A percentile compares a stretch with the other conserved stretches of the same genome.
phyloP scores from a whole-genome alignment of 1,284 basidiomycete species.

The Wolfiporia cocos region DNA sequence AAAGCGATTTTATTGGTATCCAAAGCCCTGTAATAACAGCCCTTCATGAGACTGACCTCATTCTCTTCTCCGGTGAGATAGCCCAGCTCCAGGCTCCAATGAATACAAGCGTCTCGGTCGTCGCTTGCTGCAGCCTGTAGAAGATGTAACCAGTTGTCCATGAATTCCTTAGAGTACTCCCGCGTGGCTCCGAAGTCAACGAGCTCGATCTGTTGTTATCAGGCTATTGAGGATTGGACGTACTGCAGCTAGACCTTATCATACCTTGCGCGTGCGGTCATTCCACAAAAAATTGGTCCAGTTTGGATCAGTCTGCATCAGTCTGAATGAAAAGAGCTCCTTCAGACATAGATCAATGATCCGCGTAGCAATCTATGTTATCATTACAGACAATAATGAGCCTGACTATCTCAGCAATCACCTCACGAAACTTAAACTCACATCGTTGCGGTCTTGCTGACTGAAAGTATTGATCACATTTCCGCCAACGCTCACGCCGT shows the following conservation, averaged over 20 bases:
- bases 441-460: constrained; percentile 73
- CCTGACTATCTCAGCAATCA: not conserved
- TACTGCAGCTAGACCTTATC: too few species aligned
- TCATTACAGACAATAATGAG: not conserved
- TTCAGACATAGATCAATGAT: constrained; percentile 85
- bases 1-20: not conserved
- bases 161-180: constrained; percentile 82
- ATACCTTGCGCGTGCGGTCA: constrained; percentile 45
- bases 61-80: constrained; percentile 91
- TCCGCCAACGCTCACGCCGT: constrained; percentile 79
- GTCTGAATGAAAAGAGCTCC: constrained; percentile 86
- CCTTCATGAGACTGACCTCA: constrained; percentile 41
- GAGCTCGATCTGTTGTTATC: constrained; percentile 60
- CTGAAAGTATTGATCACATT: constrained; percentile 42
- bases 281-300: constrained; percentile 98
- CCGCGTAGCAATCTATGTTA: constrained; percentile 69
- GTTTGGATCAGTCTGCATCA: constrained; percentile 99
- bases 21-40: not conserved
- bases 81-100: constrained; percentile 76
- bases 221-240: too few species aligned
- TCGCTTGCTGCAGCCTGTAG: constrained; percentile 74
- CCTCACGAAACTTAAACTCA: constrained; percentile 29
- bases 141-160: constrained; percentile 82
- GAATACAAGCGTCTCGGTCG: constrained; percentile 65
- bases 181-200: constrained; percentile 97